Conservation (phyloP, 805 yeast species). For the Teunomyces gatunensis region DNA sequence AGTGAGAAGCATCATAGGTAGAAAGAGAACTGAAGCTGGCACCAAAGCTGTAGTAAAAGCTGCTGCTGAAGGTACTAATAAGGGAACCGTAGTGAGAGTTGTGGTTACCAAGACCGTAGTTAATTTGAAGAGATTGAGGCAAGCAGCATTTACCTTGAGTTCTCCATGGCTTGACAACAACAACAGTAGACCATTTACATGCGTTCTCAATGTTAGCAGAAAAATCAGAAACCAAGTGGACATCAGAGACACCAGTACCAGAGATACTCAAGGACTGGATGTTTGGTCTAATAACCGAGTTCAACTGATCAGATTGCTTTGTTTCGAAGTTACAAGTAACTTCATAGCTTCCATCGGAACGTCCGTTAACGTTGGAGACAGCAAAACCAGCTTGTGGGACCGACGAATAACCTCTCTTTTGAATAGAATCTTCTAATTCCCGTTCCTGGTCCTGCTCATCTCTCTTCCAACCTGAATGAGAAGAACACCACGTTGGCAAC, state of each 20-base stretch:
- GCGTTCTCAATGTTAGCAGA: constrained; percentile 12
- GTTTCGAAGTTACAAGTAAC: constrained; percentile 23
- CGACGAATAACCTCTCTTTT: constrained; percentile 7
- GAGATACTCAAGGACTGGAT: constrained; percentile 15
- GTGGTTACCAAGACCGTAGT: constrained; percentile 11
- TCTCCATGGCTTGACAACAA: constrained; percentile 18
- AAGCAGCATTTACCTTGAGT: constrained; percentile 20
- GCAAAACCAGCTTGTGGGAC: constrained; percentile 24
- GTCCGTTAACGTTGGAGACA: constrained; percentile 20
- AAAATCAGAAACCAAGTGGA: constrained; percentile 11
- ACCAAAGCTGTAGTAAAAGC: constrained; percentile 5
- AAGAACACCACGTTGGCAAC: not conserved
- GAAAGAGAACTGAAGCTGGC: not conserved
- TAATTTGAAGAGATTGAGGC: constrained; percentile 20
- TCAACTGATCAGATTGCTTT: constrained; percentile 17
- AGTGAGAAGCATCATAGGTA: constrained; percentile 5
- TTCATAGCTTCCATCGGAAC: constrained; percentile 16
- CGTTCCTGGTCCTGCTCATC: constrained; percentile 4
- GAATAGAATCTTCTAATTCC: constrained; percentile 3
- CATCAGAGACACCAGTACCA: constrained; percentile 22
- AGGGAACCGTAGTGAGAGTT: constrained; percentile 5
- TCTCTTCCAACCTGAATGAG: constrained; percentile 2
- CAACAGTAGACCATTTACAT: constrained; percentile 21
- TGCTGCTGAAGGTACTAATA: constrained; percentile 9
- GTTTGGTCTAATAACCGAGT: constrained; percentile 12